Evolutionary conservation across 2,329 filamentous ascomycete species (phyloP), one percentile per base, ranked within the genome.

Genomic region (Neobulgaria alba): DNA sequence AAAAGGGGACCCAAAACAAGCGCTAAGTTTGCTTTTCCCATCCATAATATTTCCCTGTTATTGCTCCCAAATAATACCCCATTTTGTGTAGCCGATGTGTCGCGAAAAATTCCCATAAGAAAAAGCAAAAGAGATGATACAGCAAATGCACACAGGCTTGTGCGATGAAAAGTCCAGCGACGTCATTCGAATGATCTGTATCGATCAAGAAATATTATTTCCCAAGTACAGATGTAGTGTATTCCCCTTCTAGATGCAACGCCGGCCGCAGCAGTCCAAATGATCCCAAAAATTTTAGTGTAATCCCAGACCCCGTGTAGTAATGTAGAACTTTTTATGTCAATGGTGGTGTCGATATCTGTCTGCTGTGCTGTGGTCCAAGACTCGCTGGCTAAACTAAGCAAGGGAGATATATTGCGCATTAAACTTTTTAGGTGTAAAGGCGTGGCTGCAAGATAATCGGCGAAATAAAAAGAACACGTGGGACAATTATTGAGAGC

Each of bases 311-410:
- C n/a, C n/a, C n/a, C n/a, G n/a, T n/a, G n/a, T n/a, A n/a, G n/a
- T n/a, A n/a, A n/a, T n/a, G n/a, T n/a, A n/a, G n/a, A n/a, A n/a
- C n/a, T n/a, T n/a, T n/a, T n/a, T n/a, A n/a, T n/a, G n/a, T n/a
- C n/a, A n/a, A n/a, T n/a, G n/a, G n/a, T n/a, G n/a, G n/a, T n/a
- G n/a, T n/a, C n/a, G n/a, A 16, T 14, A 33, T 16, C 30, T 19
- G 10, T 17, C 33, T 45, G 46, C 44, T 50, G 49, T 52, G 43
- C 46, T 53, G 52, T 53, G 48, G 41, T 41, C 48, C 52, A 39
- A 52, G 50, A 53, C 45, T 43, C 38, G 48, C 47, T 43, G 42
- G 44, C 7, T 19, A 17, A 14, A 8, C 34, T 20, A 33, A 31
- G 36, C 19, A 38, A 41, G 21, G 45, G 43, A 38, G 42, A 35